phyloP scores from a whole-genome alignment of 2,329 filamentous ascomycete genomes.

The Coccinonectria pachysandricola region DNA sequence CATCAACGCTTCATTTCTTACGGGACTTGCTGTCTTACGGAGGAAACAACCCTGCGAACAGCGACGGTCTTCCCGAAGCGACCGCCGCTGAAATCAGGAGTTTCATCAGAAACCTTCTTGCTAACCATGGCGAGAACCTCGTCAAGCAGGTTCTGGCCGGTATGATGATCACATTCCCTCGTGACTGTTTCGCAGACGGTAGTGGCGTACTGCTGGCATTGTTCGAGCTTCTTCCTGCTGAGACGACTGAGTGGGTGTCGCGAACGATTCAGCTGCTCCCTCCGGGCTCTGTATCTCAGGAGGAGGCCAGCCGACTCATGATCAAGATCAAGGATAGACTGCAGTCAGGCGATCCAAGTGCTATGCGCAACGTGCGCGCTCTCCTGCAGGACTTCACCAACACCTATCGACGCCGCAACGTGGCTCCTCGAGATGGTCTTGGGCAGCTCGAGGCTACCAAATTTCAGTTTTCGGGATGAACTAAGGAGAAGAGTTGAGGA shows the following conservation, averaged over 20 bases:
- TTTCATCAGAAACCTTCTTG: slow-evolving; percentile 62
- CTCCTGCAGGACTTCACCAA: slow-evolving; percentile 95
- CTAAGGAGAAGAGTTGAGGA: too few relatives aligned
- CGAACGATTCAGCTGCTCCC: slow-evolving; percentile 77
- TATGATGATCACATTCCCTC: slow-evolving; percentile 98
- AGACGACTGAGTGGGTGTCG: slow-evolving; percentile 75
- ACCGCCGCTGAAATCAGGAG: slow-evolving; percentile 60
- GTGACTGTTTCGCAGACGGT: slow-evolving; percentile 90
- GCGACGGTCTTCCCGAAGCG: slow-evolving; percentile 41
- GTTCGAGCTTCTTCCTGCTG: slow-evolving; percentile 74
- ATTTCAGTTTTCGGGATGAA: slow-evolving; percentile 61
- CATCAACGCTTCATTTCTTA: slow-evolving; percentile 85
- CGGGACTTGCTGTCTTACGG: slow-evolving; percentile 87
- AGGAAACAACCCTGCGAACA: slow-evolving; percentile 60
- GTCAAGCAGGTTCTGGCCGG: slow-evolving; percentile 87
- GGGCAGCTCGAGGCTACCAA: slow-evolving; percentile 77
- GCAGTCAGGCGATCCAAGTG: slow-evolving; percentile 47
- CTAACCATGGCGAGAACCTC: slow-evolving; percentile 62
- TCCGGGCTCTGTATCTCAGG: slow-evolving; percentile 64
- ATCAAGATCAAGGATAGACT: slow-evolving; percentile 72
- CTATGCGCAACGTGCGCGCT: slow-evolving; percentile 66
- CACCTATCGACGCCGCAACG: slow-evolving; percentile 83
- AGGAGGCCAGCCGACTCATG: slow-evolving; percentile 73
- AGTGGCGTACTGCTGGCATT: slow-evolving; percentile 84
- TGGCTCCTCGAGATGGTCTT: slow-evolving; percentile 86